Base-by-base conservation (phyloP, 2,329 filamentous ascomycete genomes). In the Alternaria brassicicola region DNA sequence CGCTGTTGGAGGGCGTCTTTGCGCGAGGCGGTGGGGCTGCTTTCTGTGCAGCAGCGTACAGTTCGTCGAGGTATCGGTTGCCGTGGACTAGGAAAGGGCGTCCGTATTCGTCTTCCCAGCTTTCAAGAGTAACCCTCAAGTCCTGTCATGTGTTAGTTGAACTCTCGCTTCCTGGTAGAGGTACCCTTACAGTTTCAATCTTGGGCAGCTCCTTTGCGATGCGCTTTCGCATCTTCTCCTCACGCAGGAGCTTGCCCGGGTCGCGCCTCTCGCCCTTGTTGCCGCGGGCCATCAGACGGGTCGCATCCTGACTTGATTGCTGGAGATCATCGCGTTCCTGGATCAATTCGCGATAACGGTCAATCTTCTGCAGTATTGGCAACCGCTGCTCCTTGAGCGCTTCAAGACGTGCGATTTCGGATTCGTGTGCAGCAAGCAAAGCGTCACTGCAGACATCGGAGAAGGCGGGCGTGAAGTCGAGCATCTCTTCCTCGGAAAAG, bases 141-240 rank as follows among this genome's bases (percentile, higher is more conserved):
- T 98, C 68, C 56, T 67, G 21, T 21, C 19, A 51, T 23, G 5
- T 33, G 43, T 56, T 52, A 52, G 62, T 36, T 28, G 35, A 36
- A 8, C 12, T 21, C 15, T 15, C 28, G 21, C 1, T n/a, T 15
- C 13, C 6, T 13, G 8, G 2, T 5, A 8, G 1, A 12, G 6
- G 21, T 38, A 7, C 13, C 30, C 53, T 30, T 65, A 67, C 93
- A 0, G 85, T 85, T 57, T 94, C 89, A 41, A 99, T 85, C 81
- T 96, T 98, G 55, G 95, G 95, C 28, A 99, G 82, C 73, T 99
- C 95, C 78, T 98, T 99, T 25, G 93, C 86, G 62, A 99, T 97
- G 57, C 93, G 86, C 85, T 99, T 99, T 59, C 95, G 88, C 92
- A 97, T 96, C 85, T 98, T 99, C 80, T 99, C 95, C 75, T 99